Evolutionary conservation across 75 land plant species (phyloP), one percentile per base, ranked within the genome.

Genomic region (Cunninghamia lanceolata): DNA sequence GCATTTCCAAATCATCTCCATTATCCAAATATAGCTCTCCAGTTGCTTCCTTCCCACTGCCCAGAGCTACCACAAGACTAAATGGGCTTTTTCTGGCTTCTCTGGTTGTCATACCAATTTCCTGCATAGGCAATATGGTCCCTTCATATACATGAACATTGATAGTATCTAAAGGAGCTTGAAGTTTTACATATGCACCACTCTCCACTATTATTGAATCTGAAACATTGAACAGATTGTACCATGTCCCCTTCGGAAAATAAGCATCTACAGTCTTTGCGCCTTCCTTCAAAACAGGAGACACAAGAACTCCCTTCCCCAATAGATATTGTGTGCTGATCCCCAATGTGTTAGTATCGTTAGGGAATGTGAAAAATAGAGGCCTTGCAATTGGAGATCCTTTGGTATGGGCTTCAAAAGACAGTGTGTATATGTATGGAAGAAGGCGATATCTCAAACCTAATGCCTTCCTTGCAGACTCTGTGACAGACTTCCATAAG

Each of bases 201-300:
- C 71, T 28, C 35, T 83, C 85, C 28, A 52, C 87, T 3, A 45
- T 56, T 32, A 82, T 87, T 43, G 77, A 83, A 5, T 90, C 81
- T 10, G 94, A 91, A 32, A 82, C 85, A 88, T 97, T 89, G 85
- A 94, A 94, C 76, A 96, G 85, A 86, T 92, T 90, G 86, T 94
- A 96, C 99, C 99, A 98, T 21, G 93, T 92, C 30, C 99, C 99
- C n/a, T 79, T 79, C 10, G 99, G 99, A 83, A 98, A 93, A 86
- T 95, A 95, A 13, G 95, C 98, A 43, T 91, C 87, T 46, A 96
- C 94, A 39, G 89, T 68, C 8, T 85, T 88, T 19, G 89, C 90
- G 5, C 89, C 86, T 17, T 88, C 87, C 39, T 75, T 82, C 6
- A 95, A 74, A 6, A 95, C 96, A 7, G 99, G 99, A 3, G 99